A percentile compares a stretch with the other conserved stretches of the same genome.
Evolutionary conservation across 768 basidiomycete species (phyloP).

Genomic region (Russula dissimulans): DNA sequence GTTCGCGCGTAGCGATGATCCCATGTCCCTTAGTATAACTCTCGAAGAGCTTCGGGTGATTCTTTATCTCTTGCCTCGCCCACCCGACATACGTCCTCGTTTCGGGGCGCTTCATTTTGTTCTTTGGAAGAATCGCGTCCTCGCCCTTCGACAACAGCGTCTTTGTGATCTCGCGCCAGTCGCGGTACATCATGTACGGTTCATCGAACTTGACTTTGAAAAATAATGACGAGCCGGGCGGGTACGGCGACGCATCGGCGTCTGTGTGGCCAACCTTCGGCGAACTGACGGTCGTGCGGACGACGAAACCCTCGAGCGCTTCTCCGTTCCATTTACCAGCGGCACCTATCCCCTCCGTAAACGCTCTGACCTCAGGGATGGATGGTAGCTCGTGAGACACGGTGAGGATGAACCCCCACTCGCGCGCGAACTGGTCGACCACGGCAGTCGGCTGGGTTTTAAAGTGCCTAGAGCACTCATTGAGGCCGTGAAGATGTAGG

Average conservation of each 20-base stretch:
- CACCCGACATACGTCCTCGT: conserved; percentile 73
- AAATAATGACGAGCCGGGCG: conserved; percentile 80
- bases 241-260: conserved; percentile 50
- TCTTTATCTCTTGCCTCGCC: conserved; percentile 69
- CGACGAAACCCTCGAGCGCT: conserved; percentile 89
- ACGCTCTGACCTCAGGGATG: conserved; percentile 58
- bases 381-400: conserved; percentile 45
- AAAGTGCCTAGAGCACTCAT: conserved; percentile 58
- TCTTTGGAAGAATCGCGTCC: conserved; percentile 41
- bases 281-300: conserved; percentile 57
- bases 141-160: conserved; percentile 40
- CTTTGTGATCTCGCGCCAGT: conserved; percentile 93
- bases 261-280: conserved; percentile 30
- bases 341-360: conserved; percentile 58
- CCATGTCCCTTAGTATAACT: conserved; percentile 65
- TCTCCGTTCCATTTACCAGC: conserved; percentile 77
- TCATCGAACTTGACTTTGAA: conserved; percentile 99
- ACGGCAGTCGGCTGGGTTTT: conserved; percentile 54
- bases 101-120: conserved; percentile 68
- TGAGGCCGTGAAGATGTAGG: conserved; percentile 89
- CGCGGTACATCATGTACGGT: conserved; percentile 97
- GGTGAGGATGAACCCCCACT: conserved; percentile 90
- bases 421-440: conserved; percentile 73
- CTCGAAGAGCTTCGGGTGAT: conserved; percentile 49
- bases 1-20: conserved; percentile 74